Percentiles rank a stretch among this genome's conserved stretches.
Evolutionary conservation across 371 early-diverging fungal species (phyloP).

Genomic region (Entomophthora muscae): DNA sequence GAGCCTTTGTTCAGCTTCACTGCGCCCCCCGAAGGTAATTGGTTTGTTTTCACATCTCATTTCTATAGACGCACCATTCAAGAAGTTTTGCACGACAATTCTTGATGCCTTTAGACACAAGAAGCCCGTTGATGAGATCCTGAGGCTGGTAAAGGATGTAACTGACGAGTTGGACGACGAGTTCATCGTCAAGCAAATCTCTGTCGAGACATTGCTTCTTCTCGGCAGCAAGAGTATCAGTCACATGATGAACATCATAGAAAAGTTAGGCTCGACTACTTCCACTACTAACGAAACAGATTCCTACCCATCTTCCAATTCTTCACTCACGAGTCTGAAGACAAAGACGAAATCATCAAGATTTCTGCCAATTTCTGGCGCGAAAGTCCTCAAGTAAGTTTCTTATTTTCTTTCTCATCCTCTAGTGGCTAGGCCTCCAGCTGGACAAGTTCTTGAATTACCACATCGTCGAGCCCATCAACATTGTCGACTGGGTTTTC

Average conservation of each 20-base stretch:
- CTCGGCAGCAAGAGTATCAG: slow-evolving; percentile 84
- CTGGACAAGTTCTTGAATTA: slow-evolving; percentile 85
- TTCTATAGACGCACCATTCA: neutral
- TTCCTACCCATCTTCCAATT: slow-evolving; percentile 36
- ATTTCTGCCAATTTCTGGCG: slow-evolving; percentile 69
- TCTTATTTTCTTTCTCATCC: slow-evolving; percentile 1
- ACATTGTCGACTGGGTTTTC: slow-evolving; percentile 63
- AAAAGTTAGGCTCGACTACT: slow-evolving; percentile 28
- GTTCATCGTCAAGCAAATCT: neutral
- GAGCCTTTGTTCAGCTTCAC: slow-evolving; percentile 46
- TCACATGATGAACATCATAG: slow-evolving; percentile 77
- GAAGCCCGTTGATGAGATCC: neutral
- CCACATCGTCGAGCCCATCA: slow-evolving; percentile 66
- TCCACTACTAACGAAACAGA: neutral
- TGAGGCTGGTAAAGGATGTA: neutral
- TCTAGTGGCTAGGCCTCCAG: slow-evolving; percentile 61
- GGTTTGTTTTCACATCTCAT: neutral
- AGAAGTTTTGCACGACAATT: neutral
- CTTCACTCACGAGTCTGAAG: slow-evolving; percentile 35
- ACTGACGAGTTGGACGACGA: neutral
- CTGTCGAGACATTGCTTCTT: slow-evolving; percentile 21
- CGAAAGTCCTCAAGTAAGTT: slow-evolving; percentile 43
- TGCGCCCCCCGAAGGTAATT: slow-evolving; percentile 14
- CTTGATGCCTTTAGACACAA: neutral
- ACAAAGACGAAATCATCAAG: slow-evolving; percentile 43